Conservation (phyloP, 1,284 basidiomycete species). For the Ganoderma multipileum region DNA sequence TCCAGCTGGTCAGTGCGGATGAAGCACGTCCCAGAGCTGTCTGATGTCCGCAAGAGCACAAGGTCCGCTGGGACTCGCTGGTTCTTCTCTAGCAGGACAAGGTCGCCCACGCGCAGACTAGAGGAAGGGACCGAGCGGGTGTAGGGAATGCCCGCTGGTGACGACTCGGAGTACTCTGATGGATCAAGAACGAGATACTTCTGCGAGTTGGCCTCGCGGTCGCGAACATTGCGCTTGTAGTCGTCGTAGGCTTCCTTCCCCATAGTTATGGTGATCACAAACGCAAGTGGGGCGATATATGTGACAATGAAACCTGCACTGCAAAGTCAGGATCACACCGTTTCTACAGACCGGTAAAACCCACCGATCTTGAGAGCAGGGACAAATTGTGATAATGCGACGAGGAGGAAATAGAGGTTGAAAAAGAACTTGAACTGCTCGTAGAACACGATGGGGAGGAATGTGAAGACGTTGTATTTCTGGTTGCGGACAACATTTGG, state of each 20-base stretch:
- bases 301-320: slow-evolving; percentile 89
- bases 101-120: slow-evolving; percentile 89
- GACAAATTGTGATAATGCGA: slow-evolving; percentile 95
- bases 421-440: slow-evolving; percentile 99
- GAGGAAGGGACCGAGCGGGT: slow-evolving; percentile 89
- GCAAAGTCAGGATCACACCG: neutral
- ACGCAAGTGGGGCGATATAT: slow-evolving; percentile 95
- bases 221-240: slow-evolving; percentile 91
- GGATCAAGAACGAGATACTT: slow-evolving; percentile 85
- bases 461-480: slow-evolving; percentile 96
- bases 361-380: slow-evolving; percentile 95
- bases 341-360: slow-evolving; percentile 32
- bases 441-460: slow-evolving; percentile 96
- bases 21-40: slow-evolving; percentile 92
- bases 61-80: slow-evolving; percentile 97
- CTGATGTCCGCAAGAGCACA: slow-evolving; percentile 88
- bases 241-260: slow-evolving; percentile 99
- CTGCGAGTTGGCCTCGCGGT: slow-evolving; percentile 94
- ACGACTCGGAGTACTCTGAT: slow-evolving; percentile 37
- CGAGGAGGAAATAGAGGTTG: slow-evolving; percentile 98
- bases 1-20: slow-evolving; percentile 98
- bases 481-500: slow-evolving; percentile 96
- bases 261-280: slow-evolving; percentile 95
- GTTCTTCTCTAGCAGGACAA: slow-evolving; percentile 95
- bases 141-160: slow-evolving; percentile 50